Evolutionary conservation across 2,329 filamentous ascomycete genomes (phyloP), one percentile per base, ranked within the genome.

Genomic region (Neopestalotiopsis clavispora): DNA sequence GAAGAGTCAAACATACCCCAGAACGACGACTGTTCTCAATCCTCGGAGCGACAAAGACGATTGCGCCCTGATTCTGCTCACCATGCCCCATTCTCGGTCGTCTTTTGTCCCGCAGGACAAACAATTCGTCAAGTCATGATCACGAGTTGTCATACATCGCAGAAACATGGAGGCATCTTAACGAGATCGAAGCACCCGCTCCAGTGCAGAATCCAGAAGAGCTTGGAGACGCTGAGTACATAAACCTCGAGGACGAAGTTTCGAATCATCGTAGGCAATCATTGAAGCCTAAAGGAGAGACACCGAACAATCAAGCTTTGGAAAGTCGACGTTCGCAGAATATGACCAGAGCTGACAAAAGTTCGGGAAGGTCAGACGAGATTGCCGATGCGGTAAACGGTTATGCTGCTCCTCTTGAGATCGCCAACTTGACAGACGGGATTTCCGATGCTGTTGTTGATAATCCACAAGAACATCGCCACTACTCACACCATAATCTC

Each of bases 351-450:
- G n/a, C 4, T 9, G n/a, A n/a, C 5, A 6, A 9, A 3, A 17
- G 45, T 20, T 52, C 17, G n/a, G 17, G n/a, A 6, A 7, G 14
- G n/a, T 52, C n/a, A n/a, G 45, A 52, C 3, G 45, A 52, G 3
- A 17, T 52, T 17, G n/a, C 45, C 17, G 5, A 52, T 20, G n/a
- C 45, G 1, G 45, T n/a, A n/a, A 14, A 20, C 14, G 45, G n/a
- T 3, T 52, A 52, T 17, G 9, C 45, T 52, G 45, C 45, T 3
- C 45, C 45, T 52, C 45, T 17, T 17, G 45, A 52, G 45, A 17
- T 52, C 3, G 58, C 77, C 52, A 72, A 80, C 62, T 66, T 79
- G 59, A 69, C 61, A 23, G 61, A 64, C 3, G 45, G 20, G 34
- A 28, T 30, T 45, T 38, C 61, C 10, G 61, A 64, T 28, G 34